Evolutionary conservation across 2,329 filamentous ascomycete species (phyloP), one percentile per base, ranked within the genome.

Genomic region (Elsinoe ampelina): DNA sequence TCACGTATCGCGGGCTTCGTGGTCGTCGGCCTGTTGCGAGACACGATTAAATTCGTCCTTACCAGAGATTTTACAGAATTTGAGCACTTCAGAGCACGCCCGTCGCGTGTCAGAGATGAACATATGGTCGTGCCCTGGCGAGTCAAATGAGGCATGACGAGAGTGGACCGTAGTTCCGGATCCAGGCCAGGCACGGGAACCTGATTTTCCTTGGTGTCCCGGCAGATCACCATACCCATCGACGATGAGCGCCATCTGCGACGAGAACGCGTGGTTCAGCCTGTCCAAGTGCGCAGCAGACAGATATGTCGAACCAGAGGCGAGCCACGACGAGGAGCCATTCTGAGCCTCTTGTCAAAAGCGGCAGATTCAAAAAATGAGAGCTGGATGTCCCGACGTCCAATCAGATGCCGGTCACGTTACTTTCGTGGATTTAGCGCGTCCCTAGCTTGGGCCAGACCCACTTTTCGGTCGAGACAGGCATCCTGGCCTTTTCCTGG

Each of bases 91-190:
- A 26, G 11, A n/a, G 41, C 20, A 45, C 20, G 15, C 26, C 26
- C 19, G 35, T 52, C 48, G 48, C 48, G 48, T 52, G 48, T 52
- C 48, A 52, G 48, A 52, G 35, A 52, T 52, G 48, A 52, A 52
- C 34, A 19, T 32, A 8, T 52, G 48, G 22, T 19, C 41, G 26
- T 22, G 41, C 19, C 41, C 41, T 45, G 10, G 17, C n/a, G 32
- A 39, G 48, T 52, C 48, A 52, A 52, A 52, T 52, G 48, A 52
- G 48, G 12, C 11, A 52, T 39, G 48, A 39, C 32, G 48, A 26
- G 26, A 20, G 32, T 26, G 34, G 17, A 10, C 19, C 19, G 32
- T 11, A 39, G 17, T 13, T 39, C 34, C 19, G 32, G 48, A 35
- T 52, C n/a, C 12, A 19, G 11, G 8, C 36, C 12, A 39, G 19